phyloP scores from a whole-genome alignment of 139 green algal species.

The Micractinium sp. region DNA sequence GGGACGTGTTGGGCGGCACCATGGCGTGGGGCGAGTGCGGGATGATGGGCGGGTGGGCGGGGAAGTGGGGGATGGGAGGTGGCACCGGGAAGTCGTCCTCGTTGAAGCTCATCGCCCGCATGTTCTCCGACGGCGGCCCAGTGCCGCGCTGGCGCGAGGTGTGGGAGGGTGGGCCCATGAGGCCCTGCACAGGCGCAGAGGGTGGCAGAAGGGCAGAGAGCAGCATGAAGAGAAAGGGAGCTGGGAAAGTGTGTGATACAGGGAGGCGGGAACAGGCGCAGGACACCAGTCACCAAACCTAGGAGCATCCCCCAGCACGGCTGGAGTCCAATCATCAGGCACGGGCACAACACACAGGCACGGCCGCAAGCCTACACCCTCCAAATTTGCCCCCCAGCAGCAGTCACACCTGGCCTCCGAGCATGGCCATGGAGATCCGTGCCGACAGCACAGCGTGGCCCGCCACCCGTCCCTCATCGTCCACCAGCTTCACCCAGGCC shows the following conservation, averaged over 20 bases:
- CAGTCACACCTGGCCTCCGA: not conserved
- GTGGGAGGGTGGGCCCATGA: constrained; percentile 14
- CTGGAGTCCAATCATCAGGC: not conserved
- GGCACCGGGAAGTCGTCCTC: constrained; percentile 11
- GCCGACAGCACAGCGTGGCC: constrained; percentile 48
- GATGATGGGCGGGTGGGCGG: not conserved
- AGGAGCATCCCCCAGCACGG: not conserved
- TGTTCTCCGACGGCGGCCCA: not conserved
- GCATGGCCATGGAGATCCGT: constrained; percentile 25
- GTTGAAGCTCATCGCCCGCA: not conserved
- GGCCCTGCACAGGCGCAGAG: not conserved
- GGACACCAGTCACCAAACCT: not conserved
- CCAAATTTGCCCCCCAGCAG: not conserved
- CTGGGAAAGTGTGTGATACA: not conserved
- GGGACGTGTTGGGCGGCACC: constrained; percentile 4
- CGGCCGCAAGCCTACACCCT: not conserved
- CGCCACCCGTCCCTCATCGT: constrained; percentile 16
- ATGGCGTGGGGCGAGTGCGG: not conserved
- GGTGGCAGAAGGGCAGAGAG: not conserved
- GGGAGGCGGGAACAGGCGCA: not conserved
- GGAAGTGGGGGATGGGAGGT: not conserved
- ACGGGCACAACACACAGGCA: not conserved
- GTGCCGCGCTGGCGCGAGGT: not conserved
- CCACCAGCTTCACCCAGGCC: constrained; percentile 50
- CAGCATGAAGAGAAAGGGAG: not conserved